Conservation (phyloP, 768 basidiomycete genomes). For the Pleurotus citrinopileatus region DNA sequence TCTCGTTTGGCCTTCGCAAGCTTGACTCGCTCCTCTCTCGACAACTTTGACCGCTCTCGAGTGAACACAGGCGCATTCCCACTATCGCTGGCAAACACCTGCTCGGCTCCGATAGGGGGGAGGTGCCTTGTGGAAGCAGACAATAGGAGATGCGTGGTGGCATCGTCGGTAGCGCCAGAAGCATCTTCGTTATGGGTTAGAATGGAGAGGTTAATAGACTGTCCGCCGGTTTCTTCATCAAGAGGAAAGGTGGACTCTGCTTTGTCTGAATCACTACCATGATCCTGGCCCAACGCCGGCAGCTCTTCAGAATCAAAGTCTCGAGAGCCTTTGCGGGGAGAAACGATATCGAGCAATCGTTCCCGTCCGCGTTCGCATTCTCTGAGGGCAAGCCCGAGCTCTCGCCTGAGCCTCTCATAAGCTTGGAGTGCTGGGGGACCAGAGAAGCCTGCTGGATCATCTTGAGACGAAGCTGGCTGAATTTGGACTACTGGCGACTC, state of each 20-base stretch:
- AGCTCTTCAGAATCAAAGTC: conserved; percentile 40
- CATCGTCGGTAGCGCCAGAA: conserved; percentile 45
- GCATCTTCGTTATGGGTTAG: conserved; percentile 23
- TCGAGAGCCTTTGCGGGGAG: conserved; percentile 32
- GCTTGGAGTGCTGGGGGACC: conserved; percentile 58
- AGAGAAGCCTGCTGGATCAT: conserved; percentile 12
- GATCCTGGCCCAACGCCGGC: conserved; percentile 54
- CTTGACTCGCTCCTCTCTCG: conserved; percentile 73
- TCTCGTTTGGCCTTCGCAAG: conserved; percentile 54
- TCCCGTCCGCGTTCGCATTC: conserved; percentile 83
- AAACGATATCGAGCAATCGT: conserved; percentile 54
- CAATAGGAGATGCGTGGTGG: conserved; percentile 50
- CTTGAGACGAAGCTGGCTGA: conserved; percentile 11
- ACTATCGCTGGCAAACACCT: conserved; percentile 78
- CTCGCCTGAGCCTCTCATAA: conserved; percentile 72
- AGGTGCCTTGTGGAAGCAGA: conserved; percentile 50
- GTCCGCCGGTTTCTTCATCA: conserved; percentile 15
- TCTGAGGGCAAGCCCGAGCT: conserved; percentile 73
- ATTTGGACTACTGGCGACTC: conserved; percentile 20
- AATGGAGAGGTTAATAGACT: conserved; percentile 11
- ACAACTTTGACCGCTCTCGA: conserved; percentile 63
- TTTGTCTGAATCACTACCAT: conserved; percentile 50
- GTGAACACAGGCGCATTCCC: conserved; percentile 35
- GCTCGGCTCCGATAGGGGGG: conserved; percentile 68
- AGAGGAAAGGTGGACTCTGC: conserved; percentile 36